These are phyloP conservation scores for Termitomyces bulborhizus DNA, from an alignment of 768 basidiomycete genomes.

Conservation along the genomic window DNA sequence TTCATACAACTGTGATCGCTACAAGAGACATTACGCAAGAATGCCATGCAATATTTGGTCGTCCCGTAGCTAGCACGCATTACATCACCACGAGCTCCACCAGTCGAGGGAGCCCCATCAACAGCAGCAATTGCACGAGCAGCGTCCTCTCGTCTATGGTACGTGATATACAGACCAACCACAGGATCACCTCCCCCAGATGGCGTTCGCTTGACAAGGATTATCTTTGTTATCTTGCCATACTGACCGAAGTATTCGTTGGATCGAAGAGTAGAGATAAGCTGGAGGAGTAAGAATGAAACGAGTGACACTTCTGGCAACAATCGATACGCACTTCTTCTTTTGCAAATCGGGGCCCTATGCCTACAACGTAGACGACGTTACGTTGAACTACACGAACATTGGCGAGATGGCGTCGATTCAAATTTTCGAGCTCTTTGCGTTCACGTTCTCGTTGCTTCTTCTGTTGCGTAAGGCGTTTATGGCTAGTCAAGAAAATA, in stretches of 20 bases:
- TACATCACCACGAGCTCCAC: constrained; percentile 71
- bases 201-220: constrained; percentile 84
- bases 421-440: constrained; percentile 86
- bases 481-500: constrained; percentile 52
- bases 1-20: constrained; percentile 89
- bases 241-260: constrained; percentile 98
- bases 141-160: constrained; percentile 90
- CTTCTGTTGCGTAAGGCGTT: constrained; percentile 92
- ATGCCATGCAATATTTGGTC: constrained; percentile 96
- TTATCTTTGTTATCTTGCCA: constrained; percentile 94
- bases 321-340: constrained; percentile 70
- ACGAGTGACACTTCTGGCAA: background rate
- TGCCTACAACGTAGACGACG: constrained; percentile 93
- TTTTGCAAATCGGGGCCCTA: constrained; percentile 89
- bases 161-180: constrained; percentile 96
- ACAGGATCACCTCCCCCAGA: constrained; percentile 68
- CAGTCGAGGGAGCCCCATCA: constrained; percentile 88
- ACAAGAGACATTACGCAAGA: constrained; percentile 81
- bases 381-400: constrained; percentile 96
- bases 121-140: constrained; percentile 88
- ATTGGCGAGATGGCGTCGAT: constrained; percentile 82
- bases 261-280: constrained; percentile 69
- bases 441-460: constrained; percentile 91
- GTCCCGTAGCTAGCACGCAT: constrained; percentile 95
- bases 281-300: constrained; percentile 1